Base-by-base conservation (phyloP, 495 filamentous ascomycete species). In the Penicillium steckii region DNA sequence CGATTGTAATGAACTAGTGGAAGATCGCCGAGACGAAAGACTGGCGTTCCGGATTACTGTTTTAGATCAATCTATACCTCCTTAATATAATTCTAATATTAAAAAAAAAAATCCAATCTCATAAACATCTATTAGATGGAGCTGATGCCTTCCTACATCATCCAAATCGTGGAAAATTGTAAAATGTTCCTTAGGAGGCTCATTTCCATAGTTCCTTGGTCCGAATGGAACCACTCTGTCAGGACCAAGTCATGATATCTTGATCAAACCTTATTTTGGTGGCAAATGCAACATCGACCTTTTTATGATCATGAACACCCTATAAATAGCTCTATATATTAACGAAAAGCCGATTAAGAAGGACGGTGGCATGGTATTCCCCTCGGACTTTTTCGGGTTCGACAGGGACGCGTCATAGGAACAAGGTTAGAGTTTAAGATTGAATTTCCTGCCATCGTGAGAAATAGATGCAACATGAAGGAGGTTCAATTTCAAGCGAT, bases 241-340 rank as follows among this genome's bases (percentile, higher is more conserved):
- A 5, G 22, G 33, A 18, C n/a, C 4, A 40, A 32, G 42, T 50
- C 30, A 49, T 56, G 42, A 46, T 53, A 49, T 53, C 29, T 44
- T 33, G 42, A 19, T 30, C 23, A 49, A 57, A 52, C 55, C 33
- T 53, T 46, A 53, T 40, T 41, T 35, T 8, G 15, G 50, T 57
- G 55, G 55, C 55, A 48, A 57, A 57, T 54, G 42, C 56, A 46
- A 53, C 50, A 27, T 29, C n/a, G 26, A 2, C 4, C 42, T 30
- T 50, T 41, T 26, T 35, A 38, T 23, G 32, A 43, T 32, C 30
- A 35, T 44, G 24, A 26, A 43, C 9, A 15, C 1, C 33, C 49
- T 53, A 57, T 53, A 53, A 53, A 49, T 53, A 53, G 50, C 10
- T 9, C 7, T 0, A n/a, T 30, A 45, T 23, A 13, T 26, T 48